phyloP scores from a whole-genome alignment of 371 early-diverging fungal genomes.

The Mucor saturninus region DNA sequence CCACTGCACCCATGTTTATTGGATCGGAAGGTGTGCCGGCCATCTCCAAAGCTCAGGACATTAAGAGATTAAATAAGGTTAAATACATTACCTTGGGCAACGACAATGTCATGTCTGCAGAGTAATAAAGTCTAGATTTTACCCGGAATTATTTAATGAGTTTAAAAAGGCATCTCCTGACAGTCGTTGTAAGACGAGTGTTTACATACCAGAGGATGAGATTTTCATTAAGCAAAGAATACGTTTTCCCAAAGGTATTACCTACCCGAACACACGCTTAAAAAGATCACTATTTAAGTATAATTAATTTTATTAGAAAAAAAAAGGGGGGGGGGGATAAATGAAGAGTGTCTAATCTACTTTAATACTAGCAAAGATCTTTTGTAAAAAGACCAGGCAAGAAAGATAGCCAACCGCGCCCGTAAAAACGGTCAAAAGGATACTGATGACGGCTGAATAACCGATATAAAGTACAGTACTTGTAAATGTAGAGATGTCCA shows the following conservation, averaged over 20 bases:
- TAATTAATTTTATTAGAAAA: too few species aligned
- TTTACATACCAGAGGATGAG: too few species aligned
- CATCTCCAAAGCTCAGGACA: not conserved
- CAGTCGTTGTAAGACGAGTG: too few species aligned
- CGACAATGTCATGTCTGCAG: slow-evolving; percentile 29
- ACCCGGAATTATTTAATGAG: too few species aligned
- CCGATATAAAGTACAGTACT: slow-evolving; percentile 91
- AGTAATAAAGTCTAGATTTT: too few species aligned
- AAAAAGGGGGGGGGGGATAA: not conserved
- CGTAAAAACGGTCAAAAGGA: slow-evolving; percentile 61
- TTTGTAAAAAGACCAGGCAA: slow-evolving; percentile 77
- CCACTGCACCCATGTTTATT: slow-evolving; percentile 78
- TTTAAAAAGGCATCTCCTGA: too few species aligned
- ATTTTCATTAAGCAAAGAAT: too few species aligned
- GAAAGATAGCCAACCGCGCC: slow-evolving; percentile 76
- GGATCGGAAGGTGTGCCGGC: slow-evolving; percentile 62
- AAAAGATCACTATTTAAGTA: too few species aligned
- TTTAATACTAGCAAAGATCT: slow-evolving; percentile 85
- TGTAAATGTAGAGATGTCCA: slow-evolving; percentile 75
- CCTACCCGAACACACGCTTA: too few species aligned
- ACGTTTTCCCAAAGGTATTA: too few species aligned
- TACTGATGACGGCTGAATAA: slow-evolving; percentile 80
- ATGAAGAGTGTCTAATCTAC: slow-evolving; percentile 57
- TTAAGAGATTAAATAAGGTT: slow-evolving; percentile 11
- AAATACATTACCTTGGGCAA: slow-evolving; percentile 26